Base-by-base conservation (phyloP, 176 grass and related monocot genomes). In the Oryza glaberrima region DNA sequence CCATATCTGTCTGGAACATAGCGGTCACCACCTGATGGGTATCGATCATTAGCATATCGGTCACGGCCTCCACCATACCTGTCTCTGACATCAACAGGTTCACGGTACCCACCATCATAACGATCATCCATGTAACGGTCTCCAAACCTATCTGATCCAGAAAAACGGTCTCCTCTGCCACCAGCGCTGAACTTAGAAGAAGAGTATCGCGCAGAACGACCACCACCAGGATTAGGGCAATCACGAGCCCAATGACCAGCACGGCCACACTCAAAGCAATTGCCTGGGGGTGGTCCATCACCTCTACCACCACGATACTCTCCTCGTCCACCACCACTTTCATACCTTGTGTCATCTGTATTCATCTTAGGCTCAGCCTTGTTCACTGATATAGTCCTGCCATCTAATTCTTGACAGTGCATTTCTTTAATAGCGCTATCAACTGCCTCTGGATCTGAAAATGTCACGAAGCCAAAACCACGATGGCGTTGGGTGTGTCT, bases 391-490 rank as follows among this genome's bases (percentile, higher is more conserved):
- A 97, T 94, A 36, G 47, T 82, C 4, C 92, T 88, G 8, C 94
- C 94, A 79, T 92, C 90, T 65, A 97, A 72, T 20, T 94, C 76
- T 76, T 61, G 51, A 38, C 84, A 85, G 83, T 97, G 90, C 94
- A 94, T 97, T 4, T 92, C 88, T 64, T 72, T 91, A 48, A 97
- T 94, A 79, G 94, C 88, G 22, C 67, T 83, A 10, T 90, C 84
- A 83, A 88, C 90, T 70, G 86, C 83, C 45, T 89, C 73, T 46
- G 86, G 74, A 85, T 94, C 89, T 66, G 88, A 58, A 74, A 97
- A 94, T 7, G 90, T 94, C 77, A 97, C 92, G 25, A 97, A 97
- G 75, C 94, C 94, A 78, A 97, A 97, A 13, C 94, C 94, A 63
- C 92, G 92, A 86, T 90, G 91, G 13, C 89, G 85, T 26, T 86